Evolutionary conservation across 2,329 filamentous ascomycete species (phyloP).

Genomic region (Lecanosticta acicola): DNA sequence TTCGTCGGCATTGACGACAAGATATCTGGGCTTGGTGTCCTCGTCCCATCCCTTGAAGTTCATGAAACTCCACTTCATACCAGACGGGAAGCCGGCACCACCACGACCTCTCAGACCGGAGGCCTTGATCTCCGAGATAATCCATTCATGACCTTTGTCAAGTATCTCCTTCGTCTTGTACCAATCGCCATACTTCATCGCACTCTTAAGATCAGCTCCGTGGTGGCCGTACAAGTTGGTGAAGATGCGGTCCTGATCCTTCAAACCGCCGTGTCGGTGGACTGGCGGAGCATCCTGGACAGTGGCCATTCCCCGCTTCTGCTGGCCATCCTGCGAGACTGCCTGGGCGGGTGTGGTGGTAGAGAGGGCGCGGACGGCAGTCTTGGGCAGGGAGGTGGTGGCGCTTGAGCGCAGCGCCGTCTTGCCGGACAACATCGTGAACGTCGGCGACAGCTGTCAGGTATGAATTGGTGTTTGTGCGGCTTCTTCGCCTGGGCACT

Average conservation of each 20-base stretch:
- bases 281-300: constrained; percentile 51
- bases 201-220: constrained; percentile 83
- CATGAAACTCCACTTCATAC: constrained; percentile 98
- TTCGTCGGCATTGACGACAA: constrained; percentile 98
- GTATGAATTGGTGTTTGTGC: constrained; percentile 5
- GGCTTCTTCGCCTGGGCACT: constrained; percentile 26
- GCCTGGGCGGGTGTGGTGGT: constrained; percentile 23
- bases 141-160: constrained; percentile 95
- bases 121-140: constrained; percentile 94
- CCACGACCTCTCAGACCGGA: constrained; percentile 93
- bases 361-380: constrained; percentile 30
- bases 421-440: constrained; percentile 30
- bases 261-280: constrained; percentile 73
- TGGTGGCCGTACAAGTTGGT: constrained; percentile 96
- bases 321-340: constrained; percentile 37
- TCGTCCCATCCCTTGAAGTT: constrained; percentile 99
- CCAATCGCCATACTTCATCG: constrained; percentile 98
- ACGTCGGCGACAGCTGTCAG: constrained; percentile 3
- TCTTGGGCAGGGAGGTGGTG: constrained; percentile 23
- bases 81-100: constrained; percentile 95
- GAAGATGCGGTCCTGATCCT: constrained; percentile 97
- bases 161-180: constrained; percentile 99
- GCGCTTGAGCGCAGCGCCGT: constrained; percentile 27
- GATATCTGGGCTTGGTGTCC: constrained; percentile 88
- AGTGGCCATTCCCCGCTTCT: constrained; percentile 63